Conservation (phyloP, 768 basidiomycete genomes). For the Tephrocybe rancida region DNA sequence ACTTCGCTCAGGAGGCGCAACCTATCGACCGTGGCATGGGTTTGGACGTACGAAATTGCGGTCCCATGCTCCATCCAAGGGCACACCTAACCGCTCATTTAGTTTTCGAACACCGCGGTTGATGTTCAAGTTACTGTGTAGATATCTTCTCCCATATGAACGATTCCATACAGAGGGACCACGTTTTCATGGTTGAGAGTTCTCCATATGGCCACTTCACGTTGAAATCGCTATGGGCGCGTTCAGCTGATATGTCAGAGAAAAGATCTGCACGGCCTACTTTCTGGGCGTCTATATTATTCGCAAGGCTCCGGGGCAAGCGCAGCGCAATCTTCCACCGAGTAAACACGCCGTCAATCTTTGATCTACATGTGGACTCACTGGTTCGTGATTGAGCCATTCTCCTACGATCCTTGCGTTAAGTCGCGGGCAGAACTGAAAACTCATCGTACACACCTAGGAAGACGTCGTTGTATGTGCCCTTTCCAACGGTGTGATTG, state of each 20-base stretch:
- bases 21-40: constrained; percentile 32
- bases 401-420: constrained; percentile 27
- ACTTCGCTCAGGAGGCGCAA: constrained; percentile 38
- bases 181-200: constrained; percentile 41
- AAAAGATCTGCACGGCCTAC: constrained; percentile 25
- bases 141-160: constrained; percentile 32
- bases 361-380: constrained; percentile 12
- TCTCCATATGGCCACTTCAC: constrained; percentile 45
- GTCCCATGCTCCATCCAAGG: constrained; percentile 50
- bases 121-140: constrained; percentile 27
- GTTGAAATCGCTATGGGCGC: constrained; percentile 37
- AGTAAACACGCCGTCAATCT: background rate
- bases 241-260: background rate
- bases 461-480: constrained; percentile 42
- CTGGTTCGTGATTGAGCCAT: constrained; percentile 42
- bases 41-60: constrained; percentile 34
- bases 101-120: background rate
- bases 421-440: background rate
- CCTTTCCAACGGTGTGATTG: constrained; percentile 31
- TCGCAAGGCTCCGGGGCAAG: constrained; percentile 34
- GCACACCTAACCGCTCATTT: constrained; percentile 34
- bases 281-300: constrained; percentile 33
- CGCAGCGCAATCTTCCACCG: constrained; percentile 41
- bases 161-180: constrained; percentile 39
- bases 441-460: constrained; percentile 26